These are phyloP conservation scores for Sclerotinia borealis DNA, from an alignment of 2,329 filamentous ascomycete species.

Conservation along the genomic window DNA sequence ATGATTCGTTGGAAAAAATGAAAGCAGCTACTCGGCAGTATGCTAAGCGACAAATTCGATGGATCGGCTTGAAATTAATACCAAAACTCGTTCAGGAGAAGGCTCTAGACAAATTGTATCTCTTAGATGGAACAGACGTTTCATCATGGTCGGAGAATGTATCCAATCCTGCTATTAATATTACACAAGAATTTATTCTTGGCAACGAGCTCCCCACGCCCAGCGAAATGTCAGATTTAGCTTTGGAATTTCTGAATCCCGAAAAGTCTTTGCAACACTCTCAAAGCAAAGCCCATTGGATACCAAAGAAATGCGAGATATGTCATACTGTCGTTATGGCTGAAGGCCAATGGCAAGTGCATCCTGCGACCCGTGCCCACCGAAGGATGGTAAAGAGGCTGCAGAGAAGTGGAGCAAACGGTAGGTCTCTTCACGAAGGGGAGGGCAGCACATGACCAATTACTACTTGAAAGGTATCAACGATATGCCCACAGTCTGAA, in stretches of 20 bases:
- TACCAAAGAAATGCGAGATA: conserved; percentile 58
- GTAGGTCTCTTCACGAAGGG: not conserved
- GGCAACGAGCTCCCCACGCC: conserved; percentile 39
- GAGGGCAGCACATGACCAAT: not conserved
- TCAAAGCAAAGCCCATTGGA: conserved; percentile 40
- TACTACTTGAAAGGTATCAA: not conserved
- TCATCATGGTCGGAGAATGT: conserved; percentile 58
- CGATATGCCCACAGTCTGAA: not conserved
- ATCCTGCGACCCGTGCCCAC: conserved; percentile 42
- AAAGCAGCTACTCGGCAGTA: conserved; percentile 84
- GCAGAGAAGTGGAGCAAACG: not conserved
- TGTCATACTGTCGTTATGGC: conserved; percentile 61
- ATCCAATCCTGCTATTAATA: conserved; percentile 52
- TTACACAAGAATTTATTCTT: conserved; percentile 59
- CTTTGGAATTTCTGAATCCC: conserved; percentile 50
- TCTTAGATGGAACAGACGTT: conserved; percentile 74
- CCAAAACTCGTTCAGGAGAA: conserved; percentile 54
- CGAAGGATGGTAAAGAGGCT: conserved; percentile 27
- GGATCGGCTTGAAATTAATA: conserved; percentile 80
- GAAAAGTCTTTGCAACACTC: conserved; percentile 41
- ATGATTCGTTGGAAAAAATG: conserved; percentile 62
- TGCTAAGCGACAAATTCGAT: conserved; percentile 74
- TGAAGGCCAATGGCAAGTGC: conserved; percentile 45
- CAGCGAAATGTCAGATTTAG: conserved; percentile 51
- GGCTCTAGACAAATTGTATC: conserved; percentile 56